Conservation (phyloP, 148 eudicot species). For the Rhododendron ovatum region DNA sequence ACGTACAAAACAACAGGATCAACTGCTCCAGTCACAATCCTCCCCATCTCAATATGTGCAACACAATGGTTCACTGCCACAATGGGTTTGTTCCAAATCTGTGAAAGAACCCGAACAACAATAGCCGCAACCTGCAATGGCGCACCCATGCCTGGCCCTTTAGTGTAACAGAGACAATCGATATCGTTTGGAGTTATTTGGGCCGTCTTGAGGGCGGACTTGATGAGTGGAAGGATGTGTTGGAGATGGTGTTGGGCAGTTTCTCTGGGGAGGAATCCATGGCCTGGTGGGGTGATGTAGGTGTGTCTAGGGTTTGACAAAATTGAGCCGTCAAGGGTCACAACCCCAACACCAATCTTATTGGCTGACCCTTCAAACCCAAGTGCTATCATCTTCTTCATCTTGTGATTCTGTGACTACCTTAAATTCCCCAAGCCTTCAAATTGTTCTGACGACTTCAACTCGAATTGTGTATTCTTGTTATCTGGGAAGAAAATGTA, state of each 20-base stretch:
- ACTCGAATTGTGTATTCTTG: background rate
- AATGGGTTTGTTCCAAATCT: conserved; percentile 92
- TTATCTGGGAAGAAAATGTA: background rate
- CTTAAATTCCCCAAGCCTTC: background rate
- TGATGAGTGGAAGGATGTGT: conserved; percentile 67
- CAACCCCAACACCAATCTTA: conserved; percentile 88
- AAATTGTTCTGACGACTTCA: background rate
- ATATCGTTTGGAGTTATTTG: conserved; percentile 55
- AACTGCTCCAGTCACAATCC: conserved; percentile 86
- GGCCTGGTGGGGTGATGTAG: conserved; percentile 93
- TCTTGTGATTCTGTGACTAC: conserved; percentile 5
- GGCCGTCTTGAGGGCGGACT: conserved; percentile 60
- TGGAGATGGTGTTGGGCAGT: conserved; percentile 88
- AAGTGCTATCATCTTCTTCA: conserved; percentile 68
- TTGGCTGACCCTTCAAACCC: conserved; percentile 97
- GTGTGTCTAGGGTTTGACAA: conserved; percentile 89
- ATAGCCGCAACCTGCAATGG: conserved; percentile 83
- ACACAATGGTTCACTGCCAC: conserved; percentile 90
- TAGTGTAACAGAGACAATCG: conserved; percentile 92
- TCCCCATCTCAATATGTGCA: conserved; percentile 97
- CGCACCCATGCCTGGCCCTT: conserved; percentile 97
- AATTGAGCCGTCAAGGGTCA: conserved; percentile 77
- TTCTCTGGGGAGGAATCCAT: conserved; percentile 90
- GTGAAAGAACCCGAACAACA: conserved; percentile 77
- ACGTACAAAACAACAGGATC: conserved; percentile 93